Base-by-base conservation (phyloP, 2,329 filamentous ascomycete genomes). In the Pseudomassariella vexata region DNA sequence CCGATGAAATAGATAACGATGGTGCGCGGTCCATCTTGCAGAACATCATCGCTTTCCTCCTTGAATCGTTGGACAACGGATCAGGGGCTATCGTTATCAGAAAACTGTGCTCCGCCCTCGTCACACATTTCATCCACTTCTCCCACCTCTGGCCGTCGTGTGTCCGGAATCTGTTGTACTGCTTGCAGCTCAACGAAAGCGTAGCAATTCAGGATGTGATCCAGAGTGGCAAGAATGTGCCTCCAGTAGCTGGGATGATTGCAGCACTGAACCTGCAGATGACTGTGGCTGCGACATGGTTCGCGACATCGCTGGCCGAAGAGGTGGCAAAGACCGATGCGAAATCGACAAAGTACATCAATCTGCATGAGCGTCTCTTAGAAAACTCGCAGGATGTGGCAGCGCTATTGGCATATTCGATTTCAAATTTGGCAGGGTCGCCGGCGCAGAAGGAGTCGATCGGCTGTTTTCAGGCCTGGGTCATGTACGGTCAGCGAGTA, bases 81-180 rank as follows among this genome's bases (percentile, higher is more conserved):
- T 68, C 69, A 5, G 70, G 73, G 3, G 61, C 69, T 4, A 65
- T 87, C 32, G 82, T 87, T 6, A 66, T 76, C 14, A 76, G 77
- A 44, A 92, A 92, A 58, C 66, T 90, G 16, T 84, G 82, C 42
- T 82, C 82, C n/a, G 82, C 83, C 6, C 60, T 90, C 6, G 80
- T 82, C 11, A 82, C 82, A 14, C 87, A 82, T 50, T 88, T 85
- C 48, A 66, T 85, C 19, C 81, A 81, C 36, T 83, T 84, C 39
- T 75, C 82, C 9, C 60, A 68, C 9, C 62, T 73, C 5, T 90
- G 85, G 82, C 63, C 66, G n/a, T 62, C 61, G 30, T 85, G 79
- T 39, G 55, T 87, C 20, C 68, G 66, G 22, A 79, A 83, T 47
- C 58, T 86, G n/a, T 48, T 77, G 23, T 63, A 71, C 34, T 82